Evolutionary conservation across 148 eudicot species (phyloP).

Genomic region (Talinum fruticosum): DNA sequence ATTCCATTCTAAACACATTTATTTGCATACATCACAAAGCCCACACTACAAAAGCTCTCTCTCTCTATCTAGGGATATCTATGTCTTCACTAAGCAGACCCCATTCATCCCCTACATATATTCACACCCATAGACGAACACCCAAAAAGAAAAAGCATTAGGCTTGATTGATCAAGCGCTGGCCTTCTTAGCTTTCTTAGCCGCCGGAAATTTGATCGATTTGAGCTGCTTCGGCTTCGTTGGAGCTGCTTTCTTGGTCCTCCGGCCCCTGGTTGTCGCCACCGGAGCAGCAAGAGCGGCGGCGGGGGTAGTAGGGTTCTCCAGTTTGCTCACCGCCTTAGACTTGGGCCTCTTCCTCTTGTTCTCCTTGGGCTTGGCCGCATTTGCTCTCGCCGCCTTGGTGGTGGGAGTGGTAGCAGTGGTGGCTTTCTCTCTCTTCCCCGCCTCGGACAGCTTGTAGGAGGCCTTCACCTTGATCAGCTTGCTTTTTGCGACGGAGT

Average conservation of each 20-base stretch:
- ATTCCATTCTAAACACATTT: neutral
- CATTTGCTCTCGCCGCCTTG: constrained; percentile 36
- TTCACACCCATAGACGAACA: neutral
- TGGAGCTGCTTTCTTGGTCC: constrained; percentile 37
- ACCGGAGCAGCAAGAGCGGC: neutral
- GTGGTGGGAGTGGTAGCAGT: constrained; percentile 11
- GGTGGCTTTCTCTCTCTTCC: constrained; percentile 27
- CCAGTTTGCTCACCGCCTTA: constrained; percentile 35
- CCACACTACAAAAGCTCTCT: neutral
- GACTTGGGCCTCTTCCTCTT: constrained; percentile 33
- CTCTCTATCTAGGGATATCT: too few species aligned
- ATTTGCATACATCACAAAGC: neutral
- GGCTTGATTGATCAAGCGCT: constrained; percentile 13
- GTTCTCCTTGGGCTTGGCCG: constrained; percentile 24
- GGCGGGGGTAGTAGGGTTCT: neutral
- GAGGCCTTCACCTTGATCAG: constrained; percentile 71
- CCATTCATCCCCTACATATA: neutral
- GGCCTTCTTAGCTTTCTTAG: constrained; percentile 46
- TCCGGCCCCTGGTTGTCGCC: constrained; percentile 24
- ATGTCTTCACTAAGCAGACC: neutral
- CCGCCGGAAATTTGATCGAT: constrained; percentile 50
- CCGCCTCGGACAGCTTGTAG: constrained; percentile 52
- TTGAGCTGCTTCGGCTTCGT: constrained; percentile 57
- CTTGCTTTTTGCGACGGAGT: constrained; percentile 58
- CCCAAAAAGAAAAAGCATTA: neutral